Evolutionary conservation across 139 green algal species (phyloP), one percentile per base, ranked within the genome.

Genomic region (Limnomonas spitsbergensis): DNA sequence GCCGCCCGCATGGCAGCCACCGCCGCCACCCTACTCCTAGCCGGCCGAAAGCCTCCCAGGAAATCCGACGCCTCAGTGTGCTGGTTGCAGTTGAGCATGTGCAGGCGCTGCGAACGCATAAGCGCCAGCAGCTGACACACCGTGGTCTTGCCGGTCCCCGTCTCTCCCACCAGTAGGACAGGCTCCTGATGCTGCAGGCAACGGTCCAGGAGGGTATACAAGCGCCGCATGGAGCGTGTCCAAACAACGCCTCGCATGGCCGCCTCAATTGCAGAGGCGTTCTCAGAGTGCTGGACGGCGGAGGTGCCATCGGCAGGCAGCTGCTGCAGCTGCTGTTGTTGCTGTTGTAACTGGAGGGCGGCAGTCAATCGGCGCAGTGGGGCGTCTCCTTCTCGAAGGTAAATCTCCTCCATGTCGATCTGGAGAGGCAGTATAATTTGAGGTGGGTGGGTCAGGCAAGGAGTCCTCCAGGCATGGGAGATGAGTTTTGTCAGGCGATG

Each of bases 31-130:
- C 73, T 53, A 54, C 77, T 77, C 40, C 86, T 76, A 0, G 82
- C 79, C 0, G 95, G 95, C 3, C 95, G 70, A 80, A 95, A 99
- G 4, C 95, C 93, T 32, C 96, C 96, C 66, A 99, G 80, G 78
- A 99, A 97, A 90, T 99, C 96, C 0, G 90, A 92, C 2, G 94
- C 93, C 86, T 99, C 96, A 2, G 96, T 98, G 91, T 98, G 95
- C 86, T 98, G 93, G 87, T 98, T 98, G 90, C 96, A 99, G 86
- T 99, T 99, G 80, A 99, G 79, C 47, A 98, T 97, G 74, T 94
- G 92, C 76, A 99, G 87, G 24, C 76, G 78, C 83, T 95, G 93
- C 35, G 83, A 86, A 2, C 88, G 79, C 78, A 96, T 89, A 36
- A 92, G 80, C 24, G 95, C 94, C 34, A 96, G 78, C 84, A 98